These are phyloP conservation scores for Euphrasia confusa DNA, from an alignment of 257 asterid genomes.

Conservation along the genomic window DNA sequence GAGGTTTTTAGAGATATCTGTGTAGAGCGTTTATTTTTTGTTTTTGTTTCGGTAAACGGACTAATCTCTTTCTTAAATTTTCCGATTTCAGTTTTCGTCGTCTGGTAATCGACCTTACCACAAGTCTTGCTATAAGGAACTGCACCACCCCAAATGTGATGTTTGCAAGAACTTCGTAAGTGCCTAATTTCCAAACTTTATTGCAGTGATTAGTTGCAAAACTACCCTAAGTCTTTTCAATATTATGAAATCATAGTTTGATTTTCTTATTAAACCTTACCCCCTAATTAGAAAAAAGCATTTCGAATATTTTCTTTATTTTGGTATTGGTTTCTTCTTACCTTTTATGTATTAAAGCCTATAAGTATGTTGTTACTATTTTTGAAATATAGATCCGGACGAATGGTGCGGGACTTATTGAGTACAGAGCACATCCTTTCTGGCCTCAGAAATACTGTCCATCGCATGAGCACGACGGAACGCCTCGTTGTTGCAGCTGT, in stretches of 20 bases:
- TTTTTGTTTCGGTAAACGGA: slow-evolving; percentile 2
- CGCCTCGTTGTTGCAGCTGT: slow-evolving; percentile 98
- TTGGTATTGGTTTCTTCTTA: too few relatives aligned
- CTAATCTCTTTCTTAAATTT: slow-evolving; percentile 5
- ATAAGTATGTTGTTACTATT: too few relatives aligned
- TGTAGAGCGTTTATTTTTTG: slow-evolving; percentile 5
- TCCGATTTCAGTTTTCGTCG: slow-evolving; percentile 72
- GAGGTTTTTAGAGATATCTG: slow-evolving; percentile 52
- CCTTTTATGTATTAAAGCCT: too few relatives aligned
- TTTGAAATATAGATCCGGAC: slow-evolving; percentile 60
- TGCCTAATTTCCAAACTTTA: neutral
- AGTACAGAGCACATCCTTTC: slow-evolving; percentile 97
- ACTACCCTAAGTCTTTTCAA: too few relatives aligned
- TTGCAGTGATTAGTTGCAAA: neutral
- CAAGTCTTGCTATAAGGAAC: slow-evolving; percentile 88
- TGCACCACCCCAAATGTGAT: slow-evolving; percentile 96
- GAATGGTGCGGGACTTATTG: slow-evolving; percentile 79
- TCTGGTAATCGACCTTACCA: slow-evolving; percentile 77
- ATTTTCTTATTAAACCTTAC: too few relatives aligned
- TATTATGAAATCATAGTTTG: too few relatives aligned
- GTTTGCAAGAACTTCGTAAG: slow-evolving; percentile 92
- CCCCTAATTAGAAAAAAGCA: too few relatives aligned
- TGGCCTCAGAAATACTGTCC: slow-evolving; percentile 99
- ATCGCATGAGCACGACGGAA: slow-evolving; percentile 82
- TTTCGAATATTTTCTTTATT: too few relatives aligned